Percentiles rank a stretch among this genome's conserved stretches.
phyloP scores from a whole-genome alignment of 768 basidiomycete genomes.

The Tubosaeta brunneosetosa region DNA sequence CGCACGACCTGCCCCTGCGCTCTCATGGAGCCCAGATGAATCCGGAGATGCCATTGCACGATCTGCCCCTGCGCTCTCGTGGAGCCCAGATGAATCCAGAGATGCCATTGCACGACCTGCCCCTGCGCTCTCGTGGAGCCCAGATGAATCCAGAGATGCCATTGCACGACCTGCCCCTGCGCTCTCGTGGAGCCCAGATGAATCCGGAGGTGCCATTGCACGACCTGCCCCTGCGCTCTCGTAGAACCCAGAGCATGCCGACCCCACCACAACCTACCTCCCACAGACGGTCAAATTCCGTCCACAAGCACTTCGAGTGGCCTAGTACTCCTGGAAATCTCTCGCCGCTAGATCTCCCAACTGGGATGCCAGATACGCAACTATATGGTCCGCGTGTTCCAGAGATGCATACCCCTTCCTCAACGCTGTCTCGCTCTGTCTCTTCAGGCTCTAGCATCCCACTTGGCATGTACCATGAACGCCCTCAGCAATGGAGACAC shows the following conservation, averaged over 20 bases:
- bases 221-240: slow-evolving; percentile 6
- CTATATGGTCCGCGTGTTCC: slow-evolving; percentile 12
- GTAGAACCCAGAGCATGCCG: slow-evolving; percentile 4
- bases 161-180: slow-evolving; percentile 8
- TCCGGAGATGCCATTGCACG: slow-evolving; percentile 2
- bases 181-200: slow-evolving; percentile 5
- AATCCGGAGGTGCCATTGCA: slow-evolving; percentile 8
- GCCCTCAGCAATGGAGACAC: slow-evolving; percentile 26
- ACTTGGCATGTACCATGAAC: slow-evolving; percentile 15
- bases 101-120: slow-evolving; percentile 10
- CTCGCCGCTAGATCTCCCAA: slow-evolving; percentile 16
- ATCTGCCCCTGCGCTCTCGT: slow-evolving; percentile 5
- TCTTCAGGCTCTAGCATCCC: slow-evolving; percentile 12
- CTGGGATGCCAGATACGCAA: slow-evolving; percentile 17
- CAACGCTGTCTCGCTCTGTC: slow-evolving; percentile 17
- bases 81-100: slow-evolving; percentile 1
- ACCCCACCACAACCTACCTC: background rate
- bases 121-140: slow-evolving; percentile 1
- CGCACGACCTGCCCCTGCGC: slow-evolving; percentile 7
- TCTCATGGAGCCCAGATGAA: slow-evolving; percentile 4
- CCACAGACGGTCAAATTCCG: slow-evolving; percentile 3
- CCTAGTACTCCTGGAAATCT: slow-evolving; percentile 15
- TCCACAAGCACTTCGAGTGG: slow-evolving; percentile 10
- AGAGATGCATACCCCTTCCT: slow-evolving; percentile 25
- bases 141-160: background rate